Base-by-base conservation (phyloP, 2,329 filamentous ascomycete species). In the Aspergillus sp. region DNA sequence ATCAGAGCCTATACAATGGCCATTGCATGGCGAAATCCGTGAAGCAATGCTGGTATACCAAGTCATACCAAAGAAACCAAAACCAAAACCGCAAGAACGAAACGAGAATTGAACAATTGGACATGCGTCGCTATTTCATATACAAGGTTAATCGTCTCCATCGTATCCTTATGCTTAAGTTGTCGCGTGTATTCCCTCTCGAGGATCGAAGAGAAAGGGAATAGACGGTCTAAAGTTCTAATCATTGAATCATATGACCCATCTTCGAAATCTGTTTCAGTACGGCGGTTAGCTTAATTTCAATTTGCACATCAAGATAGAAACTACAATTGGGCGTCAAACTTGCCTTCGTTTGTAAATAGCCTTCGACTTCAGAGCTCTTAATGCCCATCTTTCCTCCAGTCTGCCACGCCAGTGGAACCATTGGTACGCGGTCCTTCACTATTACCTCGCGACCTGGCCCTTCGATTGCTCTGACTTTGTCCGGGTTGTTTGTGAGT, bases 401-500 rank as follows among this genome's bases (percentile, higher is more conserved):
- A 8, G 82, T 84, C 70, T 90, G 90, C 95, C 95, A 99, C 9
- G 91, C 93, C 60, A 98, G 73, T 3, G 95, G 95, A 57, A 99
- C 88, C 95, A 99, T 99, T 2, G 93, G 88, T 12, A 99, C 93
- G 46, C 95, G 80, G 76, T 98, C 93, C 64, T 84, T 90, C 2
- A 99, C 95, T 8, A 89, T 83, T 12, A 99, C 83, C 76, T 99
- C 93, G 11, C 92, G 81, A 64, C 90, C 90, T 0, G 93, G 93
- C 0, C 95, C 95, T 73, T 99, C 95, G 0, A 99, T 90, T 0
- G 95, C 95, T 15, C 91, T 82, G 43, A 99, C 90, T 79, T 99
- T 99, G 67, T 99, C 95, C 0, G 95, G 95, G 68, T 99, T 99
- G 73, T 99, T 99, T 9, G 95, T 99, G 66, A 99, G 78, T 51